A percentile compares a stretch with the other conserved stretches of the same genome.
These are phyloP conservation scores for Ophiocordyceps camponoti-leonardi DNA, from an alignment of 2,329 filamentous ascomycete species.

Conservation along the genomic window DNA sequence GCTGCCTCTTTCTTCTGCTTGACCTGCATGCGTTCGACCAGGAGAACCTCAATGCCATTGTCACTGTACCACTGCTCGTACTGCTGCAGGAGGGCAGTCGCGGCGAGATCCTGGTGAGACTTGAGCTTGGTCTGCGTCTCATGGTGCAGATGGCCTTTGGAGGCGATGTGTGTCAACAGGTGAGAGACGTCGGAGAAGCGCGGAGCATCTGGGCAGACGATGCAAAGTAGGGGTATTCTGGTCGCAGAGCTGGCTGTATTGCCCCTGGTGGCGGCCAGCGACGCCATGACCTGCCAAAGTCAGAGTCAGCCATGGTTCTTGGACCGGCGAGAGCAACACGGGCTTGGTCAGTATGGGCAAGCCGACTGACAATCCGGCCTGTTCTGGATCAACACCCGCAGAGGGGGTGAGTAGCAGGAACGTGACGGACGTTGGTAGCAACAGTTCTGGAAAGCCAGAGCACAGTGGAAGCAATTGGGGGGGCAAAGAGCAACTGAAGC, in stretches of 20 bases:
- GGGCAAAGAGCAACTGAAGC: background rate
- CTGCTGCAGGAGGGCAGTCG: slow-evolving; percentile 41
- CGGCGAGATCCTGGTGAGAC: slow-evolving; percentile 47
- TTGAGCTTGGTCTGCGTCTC: slow-evolving; percentile 68
- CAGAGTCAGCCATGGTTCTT: slow-evolving; percentile 1
- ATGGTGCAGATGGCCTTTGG: slow-evolving; percentile 78
- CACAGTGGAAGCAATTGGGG: slow-evolving; percentile 2
- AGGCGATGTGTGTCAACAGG: slow-evolving; percentile 78
- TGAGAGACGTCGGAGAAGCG: slow-evolving; percentile 83
- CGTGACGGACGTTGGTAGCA: slow-evolving; percentile 8
- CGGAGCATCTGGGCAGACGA: slow-evolving; percentile 64
- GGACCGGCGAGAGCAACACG: background rate
- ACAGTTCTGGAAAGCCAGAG: slow-evolving; percentile 4
- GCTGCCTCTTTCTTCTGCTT: slow-evolving; percentile 51
- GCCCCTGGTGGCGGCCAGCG: slow-evolving; percentile 7
- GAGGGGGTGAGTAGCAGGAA: slow-evolving; percentile 6
- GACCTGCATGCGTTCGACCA: slow-evolving; percentile 60
- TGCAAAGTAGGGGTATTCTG: slow-evolving; percentile 57
- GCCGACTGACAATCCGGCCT: slow-evolving; percentile 1
- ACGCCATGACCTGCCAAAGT: slow-evolving; percentile 19
- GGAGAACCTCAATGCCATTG: slow-evolving; percentile 52
- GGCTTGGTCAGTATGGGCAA: background rate
- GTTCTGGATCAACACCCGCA: background rate
- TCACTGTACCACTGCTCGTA: slow-evolving; percentile 68
- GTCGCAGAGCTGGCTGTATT: slow-evolving; percentile 7